Base-by-base conservation (phyloP, 1,284 basidiomycete genomes). In the Naganishia albida region DNA sequence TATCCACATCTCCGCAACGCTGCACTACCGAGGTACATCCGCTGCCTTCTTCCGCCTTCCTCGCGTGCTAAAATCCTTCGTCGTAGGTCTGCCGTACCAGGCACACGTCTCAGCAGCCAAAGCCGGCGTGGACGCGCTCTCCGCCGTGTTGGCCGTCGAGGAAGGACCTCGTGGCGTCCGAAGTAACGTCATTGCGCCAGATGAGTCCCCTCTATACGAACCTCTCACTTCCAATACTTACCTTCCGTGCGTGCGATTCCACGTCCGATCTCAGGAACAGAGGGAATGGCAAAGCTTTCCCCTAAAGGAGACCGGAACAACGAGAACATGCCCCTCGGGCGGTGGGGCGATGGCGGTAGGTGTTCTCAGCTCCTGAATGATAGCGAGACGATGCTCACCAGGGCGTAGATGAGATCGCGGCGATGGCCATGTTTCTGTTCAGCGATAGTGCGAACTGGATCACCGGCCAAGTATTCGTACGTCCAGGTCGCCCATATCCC, bases 91-190 rank as follows among this genome's bases (percentile, higher is more conserved):
- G n/a, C 90, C 91, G 0, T 93, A 88, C 77, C 94, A 98, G 79
- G 89, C 86, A 3, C 94, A 97, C 73, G 91, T 95, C 7, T 91
- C 90, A 25, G 92, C 94, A 15, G 95, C 95, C 23, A 98, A 98
- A 80, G 94, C 94, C 0, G 95, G 86, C 10, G 86, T 98, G 40
- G 94, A 99, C 74, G 92, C 93, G 0, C 80, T 94, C 4, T 89
- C 87, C 63, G 82, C 85, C 10, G 91, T 91, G 2, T 80, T 97
- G 25, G 93, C 94, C 0, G 86, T 96, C 15, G 94, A 97, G 78
- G 91, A 96, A 81, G 94, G 93, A 1, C 94, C 93, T 7, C 85
- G 87, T 71, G 95, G 94, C n/a, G 87, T 98, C 40, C 87, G 94
- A 60, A 91, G 90, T 43, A 97, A 97, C 75, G 89, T 95, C 60